These are phyloP conservation scores for Alternaria rosae DNA, from an alignment of 2,329 filamentous ascomycete genomes.

Conservation along the genomic window DNA sequence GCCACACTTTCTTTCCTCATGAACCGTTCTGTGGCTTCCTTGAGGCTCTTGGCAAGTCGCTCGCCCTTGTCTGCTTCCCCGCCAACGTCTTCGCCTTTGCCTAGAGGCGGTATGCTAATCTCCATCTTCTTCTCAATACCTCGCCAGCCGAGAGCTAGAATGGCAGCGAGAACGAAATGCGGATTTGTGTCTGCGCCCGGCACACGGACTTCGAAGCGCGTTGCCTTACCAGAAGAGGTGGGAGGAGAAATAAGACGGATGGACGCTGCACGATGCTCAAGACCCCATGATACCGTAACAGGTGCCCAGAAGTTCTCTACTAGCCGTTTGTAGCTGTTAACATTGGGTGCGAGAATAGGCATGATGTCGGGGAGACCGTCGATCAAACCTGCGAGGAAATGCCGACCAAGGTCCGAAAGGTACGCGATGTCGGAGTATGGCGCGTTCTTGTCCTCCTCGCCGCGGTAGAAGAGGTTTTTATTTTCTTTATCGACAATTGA, in stretches of 20 bases:
- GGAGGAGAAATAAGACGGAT: slow-evolving; percentile 90
- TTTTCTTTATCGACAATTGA: slow-evolving; percentile 83
- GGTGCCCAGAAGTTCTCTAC: slow-evolving; percentile 99
- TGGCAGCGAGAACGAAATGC: slow-evolving; percentile 83
- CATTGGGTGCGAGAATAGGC: slow-evolving; percentile 90
- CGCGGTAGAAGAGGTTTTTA: slow-evolving; percentile 83
- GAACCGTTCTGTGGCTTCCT: slow-evolving; percentile 83
- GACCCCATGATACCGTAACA: slow-evolving; percentile 95
- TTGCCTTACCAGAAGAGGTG: slow-evolving; percentile 82
- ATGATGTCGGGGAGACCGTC: slow-evolving; percentile 92
- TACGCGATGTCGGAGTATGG: slow-evolving; percentile 67
- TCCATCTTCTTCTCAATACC: slow-evolving; percentile 92
- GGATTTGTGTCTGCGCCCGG: slow-evolving; percentile 95
- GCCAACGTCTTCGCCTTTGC: slow-evolving; percentile 84
- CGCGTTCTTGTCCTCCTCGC: slow-evolving; percentile 73
- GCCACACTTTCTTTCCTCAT: slow-evolving; percentile 81
- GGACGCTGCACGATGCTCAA: slow-evolving; percentile 92
- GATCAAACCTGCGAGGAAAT: slow-evolving; percentile 91
- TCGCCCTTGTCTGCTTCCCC: slow-evolving; percentile 73
- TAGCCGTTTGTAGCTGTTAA: slow-evolving; percentile 97
- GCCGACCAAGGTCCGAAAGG: slow-evolving; percentile 85
- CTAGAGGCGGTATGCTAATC: slow-evolving; percentile 81
- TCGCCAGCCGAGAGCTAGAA: slow-evolving; percentile 87
- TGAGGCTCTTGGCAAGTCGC: slow-evolving; percentile 81
- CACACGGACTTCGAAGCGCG: slow-evolving; percentile 90